Conservation (phyloP, 169 alveolate species). For the Cyclospora cayetanensis region DNA sequence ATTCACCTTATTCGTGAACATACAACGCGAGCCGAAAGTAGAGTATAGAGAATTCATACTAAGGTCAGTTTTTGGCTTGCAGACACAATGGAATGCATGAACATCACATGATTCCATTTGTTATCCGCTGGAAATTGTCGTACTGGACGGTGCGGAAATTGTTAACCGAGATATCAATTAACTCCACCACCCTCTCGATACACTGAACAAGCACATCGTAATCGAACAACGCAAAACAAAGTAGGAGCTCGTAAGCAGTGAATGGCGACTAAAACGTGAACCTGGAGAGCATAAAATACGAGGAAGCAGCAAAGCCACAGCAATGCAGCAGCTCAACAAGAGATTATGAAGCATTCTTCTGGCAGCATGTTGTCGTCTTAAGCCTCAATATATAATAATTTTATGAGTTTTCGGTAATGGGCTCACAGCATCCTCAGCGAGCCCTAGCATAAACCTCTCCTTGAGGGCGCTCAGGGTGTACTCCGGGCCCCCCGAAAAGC, state of each 20-base stretch:
- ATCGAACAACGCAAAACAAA: not conserved
- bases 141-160: constrained; percentile 96
- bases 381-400: too few relatives aligned
- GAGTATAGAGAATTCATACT: too few relatives aligned
- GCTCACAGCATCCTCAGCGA: constrained; percentile 82
- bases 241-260: not conserved
- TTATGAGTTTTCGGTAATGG: too few relatives aligned
- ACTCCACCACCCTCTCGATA: constrained; percentile 84
- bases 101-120: constrained; percentile 91
- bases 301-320: not conserved
- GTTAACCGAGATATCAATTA: constrained; percentile 91
- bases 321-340: not conserved
- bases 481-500: constrained; percentile 87
- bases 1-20: too few relatives aligned
- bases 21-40: too few relatives aligned
- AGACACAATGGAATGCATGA: not conserved
- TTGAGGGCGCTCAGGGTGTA: constrained; percentile 80
- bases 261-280: not conserved
- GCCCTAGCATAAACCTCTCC: constrained; percentile 86
- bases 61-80: too few relatives aligned
- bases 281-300: not conserved
- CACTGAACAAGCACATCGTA: constrained; percentile 73
- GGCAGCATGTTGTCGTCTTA: too few relatives aligned
- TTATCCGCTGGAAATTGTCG: constrained; percentile 95
- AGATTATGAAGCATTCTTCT: too few relatives aligned